Conservation (phyloP, 495 filamentous ascomycete genomes). For the Lentithecium fluviatile region DNA sequence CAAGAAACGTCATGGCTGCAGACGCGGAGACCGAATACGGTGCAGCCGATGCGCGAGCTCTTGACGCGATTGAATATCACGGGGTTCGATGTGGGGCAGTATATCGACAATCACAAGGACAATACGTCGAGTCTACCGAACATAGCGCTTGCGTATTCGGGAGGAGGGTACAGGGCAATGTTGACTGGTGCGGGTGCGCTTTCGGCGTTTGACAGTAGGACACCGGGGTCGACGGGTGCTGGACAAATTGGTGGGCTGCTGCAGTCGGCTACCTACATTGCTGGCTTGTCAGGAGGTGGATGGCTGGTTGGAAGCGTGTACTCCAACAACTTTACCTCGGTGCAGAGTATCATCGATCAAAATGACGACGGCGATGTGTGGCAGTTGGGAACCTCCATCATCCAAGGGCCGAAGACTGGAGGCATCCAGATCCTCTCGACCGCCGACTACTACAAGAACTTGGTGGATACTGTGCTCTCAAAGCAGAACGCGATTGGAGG, state of each 20-base stretch:
- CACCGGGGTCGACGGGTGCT: constrained; percentile 58
- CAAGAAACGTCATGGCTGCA: constrained; percentile 71
- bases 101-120: constrained; percentile 59
- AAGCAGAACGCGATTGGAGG: constrained; percentile 74
- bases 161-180: constrained; percentile 80
- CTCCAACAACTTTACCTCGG: constrained; percentile 84
- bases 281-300: constrained; percentile 81
- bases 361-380: constrained; percentile 57
- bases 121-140: constrained; percentile 62
- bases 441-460: constrained; percentile 65
- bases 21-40: constrained; percentile 55
- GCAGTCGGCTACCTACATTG: constrained; percentile 79
- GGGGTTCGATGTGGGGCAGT: constrained; percentile 70
- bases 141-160: constrained; percentile 63
- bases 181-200: constrained; percentile 86
- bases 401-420: constrained; percentile 60
- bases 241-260: constrained; percentile 83
- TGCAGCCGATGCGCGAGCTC: constrained; percentile 69
- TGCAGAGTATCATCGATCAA: constrained; percentile 58
- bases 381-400: constrained; percentile 76
- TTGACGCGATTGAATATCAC: constrained; percentile 69
- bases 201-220: constrained; percentile 79
- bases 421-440: constrained; percentile 51
- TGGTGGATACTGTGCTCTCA: constrained; percentile 58
- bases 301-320: constrained; percentile 87